Percentiles rank a stretch among this genome's conserved stretches.
These are phyloP conservation scores for Parascedosporium putredinis DNA, from an alignment of 2,329 filamentous ascomycete species.

Conservation along the genomic window DNA sequence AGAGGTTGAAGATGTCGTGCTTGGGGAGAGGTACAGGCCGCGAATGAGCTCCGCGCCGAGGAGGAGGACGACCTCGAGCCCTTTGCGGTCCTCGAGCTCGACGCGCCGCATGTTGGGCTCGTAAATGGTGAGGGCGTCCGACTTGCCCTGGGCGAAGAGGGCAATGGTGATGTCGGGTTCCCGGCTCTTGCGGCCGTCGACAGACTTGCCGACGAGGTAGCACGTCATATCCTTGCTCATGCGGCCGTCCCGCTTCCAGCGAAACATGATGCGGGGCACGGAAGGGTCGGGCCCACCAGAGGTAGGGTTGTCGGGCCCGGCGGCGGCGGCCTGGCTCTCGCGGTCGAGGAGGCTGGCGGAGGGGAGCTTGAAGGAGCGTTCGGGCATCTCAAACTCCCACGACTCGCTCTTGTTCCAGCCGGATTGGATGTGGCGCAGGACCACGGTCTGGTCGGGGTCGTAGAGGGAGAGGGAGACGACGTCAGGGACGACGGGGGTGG, in stretches of 20 bases:
- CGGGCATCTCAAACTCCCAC: slow-evolving; percentile 91
- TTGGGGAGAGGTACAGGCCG: slow-evolving; percentile 56
- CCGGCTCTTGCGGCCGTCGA: slow-evolving; percentile 68
- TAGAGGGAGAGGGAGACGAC: slow-evolving; percentile 82
- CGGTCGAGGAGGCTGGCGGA: slow-evolving; percentile 70
- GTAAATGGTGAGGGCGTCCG: slow-evolving; percentile 64
- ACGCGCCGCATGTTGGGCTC: slow-evolving; percentile 85
- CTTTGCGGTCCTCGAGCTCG: slow-evolving; percentile 89
- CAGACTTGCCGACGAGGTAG: slow-evolving; percentile 69
- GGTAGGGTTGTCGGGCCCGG: too few species aligned
- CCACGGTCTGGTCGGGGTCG: slow-evolving; percentile 78
- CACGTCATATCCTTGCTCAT: slow-evolving; percentile 82
- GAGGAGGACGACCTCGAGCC: slow-evolving; percentile 72
- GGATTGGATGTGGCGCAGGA: slow-evolving; percentile 59
- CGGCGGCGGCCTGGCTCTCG: slow-evolving; percentile 33
- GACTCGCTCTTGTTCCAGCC: slow-evolving; percentile 70
- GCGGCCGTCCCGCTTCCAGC: slow-evolving; percentile 81
- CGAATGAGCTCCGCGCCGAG: slow-evolving; percentile 53
- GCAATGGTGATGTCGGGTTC: slow-evolving; percentile 96
- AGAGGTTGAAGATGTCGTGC: slow-evolving; percentile 70
- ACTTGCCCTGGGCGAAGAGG: slow-evolving; percentile 62
- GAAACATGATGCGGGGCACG: slow-evolving; percentile 70
- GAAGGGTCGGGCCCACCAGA: too few species aligned
- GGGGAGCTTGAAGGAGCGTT: slow-evolving; percentile 71
- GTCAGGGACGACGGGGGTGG: slow-evolving; percentile 63